These are phyloP conservation scores for Proliferodiscus dingleyae DNA, from an alignment of 2,329 filamentous ascomycete genomes.

Conservation along the genomic window DNA sequence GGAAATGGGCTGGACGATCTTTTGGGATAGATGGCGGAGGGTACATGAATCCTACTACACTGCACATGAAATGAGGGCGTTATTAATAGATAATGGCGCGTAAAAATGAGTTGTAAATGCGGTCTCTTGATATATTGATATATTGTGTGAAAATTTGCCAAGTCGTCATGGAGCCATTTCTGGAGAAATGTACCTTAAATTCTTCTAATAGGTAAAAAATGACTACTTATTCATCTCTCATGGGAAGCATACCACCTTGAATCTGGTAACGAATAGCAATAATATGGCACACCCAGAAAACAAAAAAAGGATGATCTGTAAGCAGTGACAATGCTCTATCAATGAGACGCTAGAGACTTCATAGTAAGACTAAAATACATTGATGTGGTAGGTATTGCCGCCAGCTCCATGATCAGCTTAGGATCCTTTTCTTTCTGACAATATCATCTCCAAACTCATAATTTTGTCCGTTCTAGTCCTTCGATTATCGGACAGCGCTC, in stretches of 20 bases:
- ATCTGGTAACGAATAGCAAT: too few species aligned
- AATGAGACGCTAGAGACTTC: conserved; percentile 19
- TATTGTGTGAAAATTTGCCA: too few species aligned
- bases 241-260: too few species aligned
- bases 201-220: too few species aligned
- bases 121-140: too few species aligned
- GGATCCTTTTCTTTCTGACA: background rate
- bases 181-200: too few species aligned
- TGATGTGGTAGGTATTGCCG: background rate
- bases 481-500: conserved; percentile 7
- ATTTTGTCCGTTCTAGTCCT: conserved; percentile 1
- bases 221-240: too few species aligned
- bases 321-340: too few species aligned
- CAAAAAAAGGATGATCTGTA: too few species aligned
- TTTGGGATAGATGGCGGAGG: conserved; percentile 34
- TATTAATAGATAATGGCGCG: conserved; percentile 16
- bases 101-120: conserved; percentile 18
- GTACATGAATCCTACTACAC: background rate
- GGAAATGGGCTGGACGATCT: conserved; percentile 40
- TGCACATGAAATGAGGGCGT: conserved; percentile 7
- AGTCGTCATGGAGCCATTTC: too few species aligned
- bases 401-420: background rate
- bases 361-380: conserved; percentile 21
- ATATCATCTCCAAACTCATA: background rate
- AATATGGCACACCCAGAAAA: too few species aligned